Base-by-base conservation (phyloP, 2,329 filamentous ascomycete species). In the Fusarium sacchari region DNA sequence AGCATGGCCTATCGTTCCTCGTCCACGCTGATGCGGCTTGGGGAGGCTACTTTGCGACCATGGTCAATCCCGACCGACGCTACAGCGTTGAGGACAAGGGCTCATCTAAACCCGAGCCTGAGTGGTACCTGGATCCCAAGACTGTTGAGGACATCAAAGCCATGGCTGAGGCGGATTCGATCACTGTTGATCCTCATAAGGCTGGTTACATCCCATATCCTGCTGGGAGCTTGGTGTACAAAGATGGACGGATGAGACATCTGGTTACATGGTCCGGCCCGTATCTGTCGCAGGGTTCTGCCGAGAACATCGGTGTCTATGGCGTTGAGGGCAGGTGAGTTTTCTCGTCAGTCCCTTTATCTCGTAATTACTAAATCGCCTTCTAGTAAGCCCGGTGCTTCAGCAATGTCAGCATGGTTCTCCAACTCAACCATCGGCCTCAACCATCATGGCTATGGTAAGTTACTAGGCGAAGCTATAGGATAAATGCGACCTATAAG, bases 181-280 rank as follows among this genome's bases (percentile, higher is more conserved):
- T 86, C 37, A 87, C 85, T 0, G 82, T 87, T 12, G 85, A 87
- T 63, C 85, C 85, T 0, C 84, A 87, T 66, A 87, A 86, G 63
- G 80, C 83, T 5, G 85, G 84, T 0, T 86, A 87, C 46, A 83
- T 86, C 32, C 83, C 82, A 0, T 86, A 87, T 61, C 85, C 85
- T 0, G 84, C 84, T 0, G 84, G 85, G 8, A 81, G 81, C 4
- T 64, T 86, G n/a, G 81, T 80, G 11, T 86, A 86, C 56, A 79
- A 81, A 2, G 85, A 86, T 50, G 84, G 80, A 2, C 74, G 84
- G 2, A 85, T 86, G 82, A 77, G 82, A 36, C 81, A 80, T 63
- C 62, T 85, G 9, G 80, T 86, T 1, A 85, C 85, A 0, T 86
- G 85, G 84, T 83, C 83, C 0, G 80, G 79, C 3, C 84, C 84